Percentiles rank a stretch among this genome's conserved stretches.
Conservation (phyloP, 192 early-diverging fungal species). For the Coemansia umbellata region DNA sequence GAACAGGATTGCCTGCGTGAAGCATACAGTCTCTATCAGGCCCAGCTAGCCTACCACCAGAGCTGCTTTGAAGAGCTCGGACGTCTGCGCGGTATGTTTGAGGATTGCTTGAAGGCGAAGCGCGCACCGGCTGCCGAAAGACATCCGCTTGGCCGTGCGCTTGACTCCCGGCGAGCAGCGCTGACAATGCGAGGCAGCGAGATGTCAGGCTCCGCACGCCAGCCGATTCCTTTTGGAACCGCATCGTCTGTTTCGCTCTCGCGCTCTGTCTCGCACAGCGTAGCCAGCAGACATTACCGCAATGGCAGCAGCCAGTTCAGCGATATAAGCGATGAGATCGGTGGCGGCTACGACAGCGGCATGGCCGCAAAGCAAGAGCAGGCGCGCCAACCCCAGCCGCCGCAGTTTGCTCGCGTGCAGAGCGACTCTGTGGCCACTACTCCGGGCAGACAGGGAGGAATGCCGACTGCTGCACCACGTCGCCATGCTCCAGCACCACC, state of each 20-base stretch:
- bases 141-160: conserved; percentile 18
- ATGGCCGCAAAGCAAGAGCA: conserved; percentile 21
- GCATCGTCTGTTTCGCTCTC: conserved; percentile 10
- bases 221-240: conserved; percentile 25
- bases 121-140: conserved; percentile 37
- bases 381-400: conserved; percentile 35
- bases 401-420: conserved; percentile 40
- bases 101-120: conserved; percentile 29
- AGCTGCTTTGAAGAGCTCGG: conserved; percentile 34
- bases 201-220: conserved; percentile 6
- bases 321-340: conserved; percentile 15
- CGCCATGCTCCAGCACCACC: conserved; percentile 54
- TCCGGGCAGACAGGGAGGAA: conserved; percentile 8
- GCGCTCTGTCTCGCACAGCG: conserved; percentile 26
- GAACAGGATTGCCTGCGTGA: conserved; percentile 63
- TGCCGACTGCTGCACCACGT: conserved; percentile 39
- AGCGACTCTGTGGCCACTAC: conserved; percentile 33
- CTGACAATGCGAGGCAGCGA: conserved; percentile 25
- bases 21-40: conserved; percentile 51
- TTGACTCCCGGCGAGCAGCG: conserved; percentile 23
- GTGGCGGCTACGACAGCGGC: not conserved
- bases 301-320: conserved; percentile 34
- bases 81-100: conserved; percentile 22
- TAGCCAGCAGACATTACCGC: conserved; percentile 11
- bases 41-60: conserved; percentile 46